Evolutionary conservation across 495 filamentous ascomycete genomes (phyloP).

Genomic region (Astrocystis sublimbata): DNA sequence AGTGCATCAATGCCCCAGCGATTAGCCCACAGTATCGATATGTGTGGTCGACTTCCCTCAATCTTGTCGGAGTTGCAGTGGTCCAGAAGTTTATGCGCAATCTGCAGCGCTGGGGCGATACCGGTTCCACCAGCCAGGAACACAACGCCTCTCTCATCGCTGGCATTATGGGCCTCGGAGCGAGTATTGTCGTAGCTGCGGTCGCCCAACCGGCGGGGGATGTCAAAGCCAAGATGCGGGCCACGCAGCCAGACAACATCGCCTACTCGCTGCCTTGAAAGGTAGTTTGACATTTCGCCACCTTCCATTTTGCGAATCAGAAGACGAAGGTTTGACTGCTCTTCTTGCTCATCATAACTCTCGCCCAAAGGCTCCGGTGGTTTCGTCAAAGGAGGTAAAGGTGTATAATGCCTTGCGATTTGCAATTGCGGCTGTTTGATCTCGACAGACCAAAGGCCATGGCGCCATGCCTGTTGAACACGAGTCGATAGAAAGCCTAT

Average conservation of each 20-base stretch:
- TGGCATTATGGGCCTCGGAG: not conserved
- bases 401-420: conserved; percentile 86
- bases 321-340: conserved; percentile 49
- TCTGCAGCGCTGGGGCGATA: conserved; percentile 87
- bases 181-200: not conserved
- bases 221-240: conserved; percentile 69
- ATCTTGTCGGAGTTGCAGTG: conserved; percentile 35
- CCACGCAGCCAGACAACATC: conserved; percentile 73
- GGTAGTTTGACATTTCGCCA: conserved; percentile 62
- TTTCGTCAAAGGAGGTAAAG: conserved; percentile 67
- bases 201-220: conserved; percentile 47
- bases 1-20: conserved; percentile 39
- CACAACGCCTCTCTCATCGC: conserved; percentile 48
- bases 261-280: conserved; percentile 62
- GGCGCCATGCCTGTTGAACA: conserved; percentile 33
- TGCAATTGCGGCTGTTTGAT: conserved; percentile 91
- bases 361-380: conserved; percentile 29
- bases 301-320: conserved; percentile 50
- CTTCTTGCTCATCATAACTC: conserved; percentile 55
- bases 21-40: conserved; percentile 46
- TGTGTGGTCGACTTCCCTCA: conserved; percentile 25
- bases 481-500: conserved; percentile 11
- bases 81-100: conserved; percentile 59
- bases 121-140: conserved; percentile 94
- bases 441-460: conserved; percentile 82